Base-by-base conservation (phyloP, 805 yeast genomes). In the Saccharomycopsis selenospora region DNA sequence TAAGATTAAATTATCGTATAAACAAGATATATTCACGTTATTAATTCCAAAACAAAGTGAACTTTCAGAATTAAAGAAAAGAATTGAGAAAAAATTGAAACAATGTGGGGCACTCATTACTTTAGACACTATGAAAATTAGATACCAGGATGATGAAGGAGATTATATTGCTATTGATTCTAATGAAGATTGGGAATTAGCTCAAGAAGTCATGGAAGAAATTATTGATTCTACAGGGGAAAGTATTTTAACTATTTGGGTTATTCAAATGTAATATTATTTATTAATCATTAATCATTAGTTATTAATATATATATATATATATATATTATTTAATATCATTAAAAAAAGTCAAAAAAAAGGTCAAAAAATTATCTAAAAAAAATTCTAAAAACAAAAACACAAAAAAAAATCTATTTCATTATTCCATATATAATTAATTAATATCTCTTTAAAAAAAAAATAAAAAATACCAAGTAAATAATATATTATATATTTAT, bases 131-230 rank as follows among this genome's bases (percentile, higher is more conserved):
- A 66, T 76, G 36, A 75, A 83, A 58, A 72, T 93, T 52, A 82
- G 81, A 63, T 91, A 88, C 62, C 80, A 79, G 61, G 99, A 93
- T 64, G 99, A 93, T 65, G 99, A 93, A 62, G 96, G 95, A 14
- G 99, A 93, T 62, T 83, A 77, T 61, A 95, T 93, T 40, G 80
- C 85, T 43, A 78, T 91, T 65, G 85, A 81, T 56, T 78, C 88
- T 27, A 84, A 83, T 53, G 97, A 91, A 46, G 98, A 91, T 62
- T 85, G 96, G 86, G 66, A 64, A 25, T 79, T 90, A 61, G 97
- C 95, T 2, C 74, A 82, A 49, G 96, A 87, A 54, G 74, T 77
- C 79, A 61, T 77, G 36, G 68, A 64, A 42, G 80, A 77, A 51
- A 65, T 69, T 43, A 45, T 46, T 8, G 55, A 52, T 41, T 45